phyloP scores from a whole-genome alignment of 1,284 basidiomycete genomes.

The Hymenochaete sp. region DNA sequence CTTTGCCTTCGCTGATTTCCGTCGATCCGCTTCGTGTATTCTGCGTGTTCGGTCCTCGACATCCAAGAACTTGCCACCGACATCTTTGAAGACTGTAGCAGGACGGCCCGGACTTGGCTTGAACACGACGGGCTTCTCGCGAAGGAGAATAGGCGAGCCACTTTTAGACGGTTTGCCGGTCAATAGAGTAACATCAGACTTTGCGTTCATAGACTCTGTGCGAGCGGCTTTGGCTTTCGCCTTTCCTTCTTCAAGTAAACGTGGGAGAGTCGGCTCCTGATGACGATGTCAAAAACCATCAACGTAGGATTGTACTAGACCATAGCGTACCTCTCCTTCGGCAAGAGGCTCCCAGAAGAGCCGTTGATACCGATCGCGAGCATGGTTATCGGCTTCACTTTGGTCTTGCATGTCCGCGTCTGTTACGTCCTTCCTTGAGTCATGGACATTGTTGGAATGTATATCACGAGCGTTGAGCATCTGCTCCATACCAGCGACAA shows the following conservation, averaged over 20 bases:
- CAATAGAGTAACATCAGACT: conserved; percentile 27
- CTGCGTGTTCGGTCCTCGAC: conserved; percentile 42
- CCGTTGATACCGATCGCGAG: conserved; percentile 57
- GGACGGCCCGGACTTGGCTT: conserved; percentile 37
- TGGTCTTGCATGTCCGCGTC: conserved; percentile 56
- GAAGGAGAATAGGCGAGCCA: conserved; percentile 25
- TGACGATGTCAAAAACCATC: neutral
- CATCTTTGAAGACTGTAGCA: conserved; percentile 54
- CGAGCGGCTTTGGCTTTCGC: conserved; percentile 21
- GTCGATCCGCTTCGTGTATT: conserved; percentile 22
- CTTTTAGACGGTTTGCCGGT: conserved; percentile 11
- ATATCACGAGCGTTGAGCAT: conserved; percentile 42
- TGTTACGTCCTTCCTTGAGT: conserved; percentile 32
- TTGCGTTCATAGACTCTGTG: conserved; percentile 30
- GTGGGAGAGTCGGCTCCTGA: conserved; percentile 52
- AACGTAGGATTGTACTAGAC: conserved; percentile 12
- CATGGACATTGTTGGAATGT: conserved; percentile 1
- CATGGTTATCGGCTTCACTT: conserved; percentile 44
- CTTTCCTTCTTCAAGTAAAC: conserved; percentile 35
- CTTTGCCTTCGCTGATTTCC: conserved; percentile 7
- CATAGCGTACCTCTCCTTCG: conserved; percentile 47
- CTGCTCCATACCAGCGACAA: conserved; percentile 59
- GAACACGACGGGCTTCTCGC: conserved; percentile 31
- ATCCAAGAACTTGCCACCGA: conserved; percentile 59
- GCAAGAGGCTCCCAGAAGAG: conserved; percentile 66